Conservation (phyloP, 495 filamentous ascomycete species). For the Neurospora sp. region DNA sequence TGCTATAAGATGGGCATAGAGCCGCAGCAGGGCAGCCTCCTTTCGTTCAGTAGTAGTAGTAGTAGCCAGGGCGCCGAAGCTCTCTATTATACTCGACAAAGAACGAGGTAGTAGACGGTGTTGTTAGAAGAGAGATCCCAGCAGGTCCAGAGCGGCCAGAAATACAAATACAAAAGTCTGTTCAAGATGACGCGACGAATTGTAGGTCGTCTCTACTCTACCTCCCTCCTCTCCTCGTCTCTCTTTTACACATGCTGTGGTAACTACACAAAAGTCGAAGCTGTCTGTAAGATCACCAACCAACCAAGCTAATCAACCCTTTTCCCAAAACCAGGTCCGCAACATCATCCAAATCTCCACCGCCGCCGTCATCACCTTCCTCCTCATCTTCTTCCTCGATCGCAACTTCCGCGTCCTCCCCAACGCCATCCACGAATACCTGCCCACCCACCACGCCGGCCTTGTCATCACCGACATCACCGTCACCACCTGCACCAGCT, state of each 20-base stretch:
- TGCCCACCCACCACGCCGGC: slow-evolving; percentile 72
- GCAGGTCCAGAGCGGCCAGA: background rate
- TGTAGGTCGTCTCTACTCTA: slow-evolving; percentile 19
- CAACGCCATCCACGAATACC: slow-evolving; percentile 67
- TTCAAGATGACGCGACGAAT: slow-evolving; percentile 33
- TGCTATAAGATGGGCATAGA: slow-evolving; percentile 5
- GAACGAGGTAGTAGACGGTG: background rate
- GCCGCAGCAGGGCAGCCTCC: background rate
- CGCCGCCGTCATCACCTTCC: slow-evolving; percentile 53
- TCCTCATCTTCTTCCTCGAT: slow-evolving; percentile 69
- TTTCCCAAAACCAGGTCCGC: slow-evolving; percentile 47
- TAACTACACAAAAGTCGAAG: background rate
- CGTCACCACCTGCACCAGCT: slow-evolving; percentile 61
- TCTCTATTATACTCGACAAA: background rate
- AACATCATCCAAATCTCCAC: slow-evolving; percentile 70
- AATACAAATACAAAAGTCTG: background rate
- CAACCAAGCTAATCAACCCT: background rate
- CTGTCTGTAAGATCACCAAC: background rate
- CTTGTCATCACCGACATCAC: slow-evolving; percentile 82
- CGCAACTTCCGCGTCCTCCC: slow-evolving; percentile 73
- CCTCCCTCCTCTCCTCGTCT: background rate
- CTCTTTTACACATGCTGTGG: background rate
- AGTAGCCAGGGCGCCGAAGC: background rate
- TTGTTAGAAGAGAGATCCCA: background rate
- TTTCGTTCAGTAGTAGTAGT: background rate